These are phyloP conservation scores for Rhodofomes roseus DNA, from an alignment of 1,284 basidiomycete species.

Conservation along the genomic window DNA sequence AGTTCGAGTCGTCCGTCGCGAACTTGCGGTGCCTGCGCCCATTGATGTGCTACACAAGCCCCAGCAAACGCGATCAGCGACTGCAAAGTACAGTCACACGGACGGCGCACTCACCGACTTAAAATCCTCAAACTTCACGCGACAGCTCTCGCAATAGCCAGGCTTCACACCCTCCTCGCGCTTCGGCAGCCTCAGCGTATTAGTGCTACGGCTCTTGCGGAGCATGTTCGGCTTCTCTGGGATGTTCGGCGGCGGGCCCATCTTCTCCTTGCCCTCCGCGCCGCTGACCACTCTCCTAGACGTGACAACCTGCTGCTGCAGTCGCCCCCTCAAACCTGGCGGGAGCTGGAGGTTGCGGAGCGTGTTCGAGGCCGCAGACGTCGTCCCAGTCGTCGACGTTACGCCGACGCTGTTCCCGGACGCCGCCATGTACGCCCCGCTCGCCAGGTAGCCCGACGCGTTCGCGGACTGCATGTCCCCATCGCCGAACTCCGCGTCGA, in stretches of 20 bases:
- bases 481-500: slow-evolving; percentile 39
- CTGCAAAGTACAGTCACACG: neutral
- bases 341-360: slow-evolving; percentile 47
- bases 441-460: slow-evolving; percentile 67
- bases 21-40: slow-evolving; percentile 84
- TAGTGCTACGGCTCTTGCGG: slow-evolving; percentile 75
- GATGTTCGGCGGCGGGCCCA: slow-evolving; percentile 64
- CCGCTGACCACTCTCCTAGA: slow-evolving; percentile 46
- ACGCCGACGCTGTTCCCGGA: slow-evolving; percentile 94
- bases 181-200: slow-evolving; percentile 68
- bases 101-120: slow-evolving; percentile 53
- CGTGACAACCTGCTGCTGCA: slow-evolving; percentile 63
- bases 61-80: neutral
- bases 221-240: slow-evolving; percentile 51
- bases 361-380: slow-evolving; percentile 64
- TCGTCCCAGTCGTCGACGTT: slow-evolving; percentile 85
- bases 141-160: slow-evolving; percentile 98
- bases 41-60: slow-evolving; percentile 64
- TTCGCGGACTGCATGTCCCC: slow-evolving; percentile 51
- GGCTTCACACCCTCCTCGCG: slow-evolving; percentile 87
- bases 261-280: slow-evolving; percentile 32
- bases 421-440: slow-evolving; percentile 75
- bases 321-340: slow-evolving; percentile 47
- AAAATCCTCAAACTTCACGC: slow-evolving; percentile 89
- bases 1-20: slow-evolving; percentile 80